Percentiles rank a stretch among this genome's conserved stretches.
These are phyloP conservation scores for Sclerotinia sclerotiorum DNA, from an alignment of 2,329 filamentous ascomycete species.

Conservation along the genomic window DNA sequence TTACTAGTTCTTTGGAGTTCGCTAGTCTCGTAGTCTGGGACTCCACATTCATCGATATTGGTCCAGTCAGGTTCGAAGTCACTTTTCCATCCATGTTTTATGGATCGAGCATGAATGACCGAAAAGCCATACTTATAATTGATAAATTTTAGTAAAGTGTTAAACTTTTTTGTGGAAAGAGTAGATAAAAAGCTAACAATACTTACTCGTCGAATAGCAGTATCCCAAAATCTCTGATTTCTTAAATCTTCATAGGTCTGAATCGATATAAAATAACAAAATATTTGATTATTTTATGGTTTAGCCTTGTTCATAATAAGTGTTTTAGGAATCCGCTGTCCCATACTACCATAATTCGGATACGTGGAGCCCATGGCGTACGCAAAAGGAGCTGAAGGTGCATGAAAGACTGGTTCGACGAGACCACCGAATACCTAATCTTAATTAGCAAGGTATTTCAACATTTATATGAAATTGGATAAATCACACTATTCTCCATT, in stretches of 20 bases:
- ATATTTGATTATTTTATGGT: neutral
- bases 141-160: neutral
- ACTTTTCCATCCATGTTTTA: neutral
- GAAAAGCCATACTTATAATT: conserved; percentile 3
- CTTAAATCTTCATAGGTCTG: conserved; percentile 15
- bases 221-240: conserved; percentile 11
- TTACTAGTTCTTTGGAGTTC: neutral
- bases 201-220: conserved; percentile 7
- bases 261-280: conserved; percentile 7
- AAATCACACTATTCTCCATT: conserved; percentile 17
- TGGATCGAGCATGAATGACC: conserved; percentile 3
- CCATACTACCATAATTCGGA: neutral
- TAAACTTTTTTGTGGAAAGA: neutral
- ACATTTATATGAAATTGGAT: neutral
- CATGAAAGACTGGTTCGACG: neutral
- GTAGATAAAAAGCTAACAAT: neutral
- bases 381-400: conserved; percentile 15
- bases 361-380: neutral
- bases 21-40: neutral
- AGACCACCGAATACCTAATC: conserved; percentile 17
- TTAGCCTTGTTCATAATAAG: neutral
- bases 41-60: neutral
- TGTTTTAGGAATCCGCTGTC: neutral
- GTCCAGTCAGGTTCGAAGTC: neutral
- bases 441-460: neutral